Evolutionary conservation across 228 moss, liverwort and hornwort species (phyloP), one percentile per base, ranked within the genome.

Genomic region (Sphagnum fallax): DNA sequence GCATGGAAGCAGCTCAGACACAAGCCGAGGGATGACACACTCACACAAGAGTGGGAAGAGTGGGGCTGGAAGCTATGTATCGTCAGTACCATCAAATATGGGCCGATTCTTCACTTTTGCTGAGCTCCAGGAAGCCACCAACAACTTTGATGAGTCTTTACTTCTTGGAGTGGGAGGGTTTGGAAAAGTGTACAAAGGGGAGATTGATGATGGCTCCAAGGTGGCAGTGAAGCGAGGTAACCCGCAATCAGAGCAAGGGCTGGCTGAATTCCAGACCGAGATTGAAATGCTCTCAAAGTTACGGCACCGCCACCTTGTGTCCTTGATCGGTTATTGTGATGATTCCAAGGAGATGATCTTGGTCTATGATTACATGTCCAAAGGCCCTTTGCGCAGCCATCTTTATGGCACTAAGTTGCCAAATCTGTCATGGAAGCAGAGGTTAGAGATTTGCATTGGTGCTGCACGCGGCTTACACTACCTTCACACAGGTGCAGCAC

Each of bases 361-460:
- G 0, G 93, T 93, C 5, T 93, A 93, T 16, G 93, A 93, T 62
- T 93, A 93, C 74, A 93, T 93, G 93, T 87, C 93, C 8, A 85
- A 87, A n/a, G 93, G 93, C 1, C 93, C 93, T 4, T 90, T 93
- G 8, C 85, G 93, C 0, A 89, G 85, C 0, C 93, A 93, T 72
- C 77, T 93, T 5, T 93, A 93, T 51, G 93, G 93, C 4, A 91
- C 89, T 4, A 91, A 93, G 47, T 71, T 87, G 61, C 85, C 93
- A 14, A 69, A 84, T 16, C 87, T 98, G 0, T 80, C 93, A 1
- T 98, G 97, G 97, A 93, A 93, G 82, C 97, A 98, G 73, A 83
- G 97, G 52, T 81, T 98, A 51, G 97, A 98, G 77, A 98, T 98
- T 66, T 93, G 93, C 64, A 91, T 98, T 1, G 97, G 97, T 32